phyloP scores from a whole-genome alignment of 495 filamentous ascomycete species.

The Lepraria neglecta region DNA sequence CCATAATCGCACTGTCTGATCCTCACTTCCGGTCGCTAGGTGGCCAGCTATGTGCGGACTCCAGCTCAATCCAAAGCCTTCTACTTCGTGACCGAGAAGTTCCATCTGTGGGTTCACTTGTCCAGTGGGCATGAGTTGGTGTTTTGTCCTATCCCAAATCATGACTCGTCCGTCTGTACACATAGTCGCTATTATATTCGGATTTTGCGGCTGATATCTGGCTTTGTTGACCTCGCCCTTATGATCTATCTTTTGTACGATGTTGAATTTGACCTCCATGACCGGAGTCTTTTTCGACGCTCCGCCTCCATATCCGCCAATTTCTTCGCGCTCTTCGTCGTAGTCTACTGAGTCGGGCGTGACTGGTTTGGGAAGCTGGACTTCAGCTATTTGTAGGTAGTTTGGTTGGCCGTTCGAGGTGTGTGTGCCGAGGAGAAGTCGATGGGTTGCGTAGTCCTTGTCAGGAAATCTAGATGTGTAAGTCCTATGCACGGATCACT shows the following conservation, averaged over 20 bases:
- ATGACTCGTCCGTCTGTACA: slow-evolving; percentile 79
- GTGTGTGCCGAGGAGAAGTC: slow-evolving; percentile 89
- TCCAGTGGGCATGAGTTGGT: slow-evolving; percentile 64
- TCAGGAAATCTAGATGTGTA: slow-evolving; percentile 54
- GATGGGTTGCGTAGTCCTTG: slow-evolving; percentile 81
- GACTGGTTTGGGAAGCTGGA: slow-evolving; percentile 79
- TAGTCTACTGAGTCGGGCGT: slow-evolving; percentile 72
- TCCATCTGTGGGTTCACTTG: slow-evolving; percentile 74
- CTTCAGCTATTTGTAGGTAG: slow-evolving; percentile 88
- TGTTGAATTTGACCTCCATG: slow-evolving; percentile 72
- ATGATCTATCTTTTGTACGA: slow-evolving; percentile 94
- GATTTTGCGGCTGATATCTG: slow-evolving; percentile 94
- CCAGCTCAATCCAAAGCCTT: slow-evolving; percentile 96
- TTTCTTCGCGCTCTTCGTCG: slow-evolving; percentile 84
- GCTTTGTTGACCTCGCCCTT: slow-evolving; percentile 98
- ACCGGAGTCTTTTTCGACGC: slow-evolving; percentile 56
- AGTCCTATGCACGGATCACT: slow-evolving; percentile 17
- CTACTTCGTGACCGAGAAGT: slow-evolving; percentile 74
- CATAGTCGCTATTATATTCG: slow-evolving; percentile 93
- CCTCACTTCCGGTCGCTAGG: slow-evolving; percentile 83
- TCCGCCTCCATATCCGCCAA: slow-evolving; percentile 75
- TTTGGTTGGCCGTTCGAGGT: slow-evolving; percentile 83
- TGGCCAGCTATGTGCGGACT: slow-evolving; percentile 76
- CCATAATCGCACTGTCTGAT: slow-evolving; percentile 87
- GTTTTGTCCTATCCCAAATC: slow-evolving; percentile 95